Evolutionary conservation across 768 basidiomycete genomes (phyloP).

Genomic region (Rhizopogon roseolus): DNA sequence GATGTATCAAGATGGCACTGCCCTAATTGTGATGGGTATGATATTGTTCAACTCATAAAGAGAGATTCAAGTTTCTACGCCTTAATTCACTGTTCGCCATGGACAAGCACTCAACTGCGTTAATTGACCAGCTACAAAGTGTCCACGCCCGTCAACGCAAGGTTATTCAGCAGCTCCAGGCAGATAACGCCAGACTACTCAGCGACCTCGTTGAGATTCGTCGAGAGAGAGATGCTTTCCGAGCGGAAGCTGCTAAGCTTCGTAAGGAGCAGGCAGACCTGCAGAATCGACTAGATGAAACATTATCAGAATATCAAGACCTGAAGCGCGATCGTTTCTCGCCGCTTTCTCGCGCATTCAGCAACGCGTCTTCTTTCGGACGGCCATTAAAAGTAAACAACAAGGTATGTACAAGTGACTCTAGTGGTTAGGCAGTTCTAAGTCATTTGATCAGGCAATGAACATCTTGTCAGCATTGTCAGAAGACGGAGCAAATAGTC

Average conservation of each 20-base stretch:
- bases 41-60: background rate
- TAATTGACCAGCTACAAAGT: constrained; percentile 22
- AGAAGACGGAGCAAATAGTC: background rate
- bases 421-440: background rate
- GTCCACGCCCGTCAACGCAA: constrained; percentile 19
- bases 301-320: constrained; percentile 13
- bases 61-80: background rate
- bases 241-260: constrained; percentile 13
- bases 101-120: constrained; percentile 8
- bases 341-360: constrained; percentile 8
- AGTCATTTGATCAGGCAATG: background rate
- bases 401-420: constrained; percentile 8
- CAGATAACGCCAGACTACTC: constrained; percentile 17
- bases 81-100: background rate
- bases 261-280: constrained; percentile 19
- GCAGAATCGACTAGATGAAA: constrained; percentile 15
- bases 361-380: background rate
- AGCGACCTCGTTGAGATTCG: constrained; percentile 21
- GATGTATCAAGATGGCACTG: background rate
- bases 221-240: constrained; percentile 21
- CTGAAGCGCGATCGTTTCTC: constrained; percentile 17
- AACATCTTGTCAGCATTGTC: background rate
- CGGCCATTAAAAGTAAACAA: background rate
- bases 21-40: background rate
- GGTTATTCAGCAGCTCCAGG: constrained; percentile 21